These are phyloP conservation scores for Erythrophleum ivorense DNA, from an alignment of 331 rosid genomes.

Conservation along the genomic window DNA sequence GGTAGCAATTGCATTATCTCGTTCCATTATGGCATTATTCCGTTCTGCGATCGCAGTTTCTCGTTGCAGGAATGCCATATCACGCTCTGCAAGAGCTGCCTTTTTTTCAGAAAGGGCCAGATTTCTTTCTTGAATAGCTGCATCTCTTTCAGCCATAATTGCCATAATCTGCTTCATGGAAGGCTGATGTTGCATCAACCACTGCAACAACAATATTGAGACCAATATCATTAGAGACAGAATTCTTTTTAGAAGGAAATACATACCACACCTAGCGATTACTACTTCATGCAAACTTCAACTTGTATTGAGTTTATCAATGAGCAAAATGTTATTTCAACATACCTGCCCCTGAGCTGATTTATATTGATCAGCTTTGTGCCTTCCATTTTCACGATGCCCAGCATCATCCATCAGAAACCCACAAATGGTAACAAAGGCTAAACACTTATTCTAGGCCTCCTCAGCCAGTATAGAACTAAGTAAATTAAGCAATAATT, in stretches of 20 bases:
- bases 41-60: constrained; percentile 84
- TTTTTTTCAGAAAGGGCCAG: constrained; percentile 87
- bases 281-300: background rate
- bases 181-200: constrained; percentile 93
- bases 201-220: constrained; percentile 50
- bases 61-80: constrained; percentile 81
- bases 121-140: constrained; percentile 84
- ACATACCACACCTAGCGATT: constrained; percentile 2
- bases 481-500: constrained; percentile 31
- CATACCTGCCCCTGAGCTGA: constrained; percentile 90
- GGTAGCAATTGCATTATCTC: constrained; percentile 84
- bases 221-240: constrained; percentile 2
- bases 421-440: constrained; percentile 39
- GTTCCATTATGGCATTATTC: constrained; percentile 72
- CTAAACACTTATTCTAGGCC: constrained; percentile 33
- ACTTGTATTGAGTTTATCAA: background rate
- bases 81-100: constrained; percentile 83
- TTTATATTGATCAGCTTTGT: constrained; percentile 84
- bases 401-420: constrained; percentile 84
- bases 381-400: constrained; percentile 91
- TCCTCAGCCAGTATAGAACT: constrained; percentile 36
- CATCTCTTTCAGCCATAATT: constrained; percentile 86
- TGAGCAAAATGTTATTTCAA: constrained; percentile 13
- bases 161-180: constrained; percentile 93
- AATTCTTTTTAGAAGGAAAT: background rate